These are phyloP conservation scores for Tagetes patula DNA, from an alignment of 129 eudicot species.

Conservation along the genomic window DNA sequence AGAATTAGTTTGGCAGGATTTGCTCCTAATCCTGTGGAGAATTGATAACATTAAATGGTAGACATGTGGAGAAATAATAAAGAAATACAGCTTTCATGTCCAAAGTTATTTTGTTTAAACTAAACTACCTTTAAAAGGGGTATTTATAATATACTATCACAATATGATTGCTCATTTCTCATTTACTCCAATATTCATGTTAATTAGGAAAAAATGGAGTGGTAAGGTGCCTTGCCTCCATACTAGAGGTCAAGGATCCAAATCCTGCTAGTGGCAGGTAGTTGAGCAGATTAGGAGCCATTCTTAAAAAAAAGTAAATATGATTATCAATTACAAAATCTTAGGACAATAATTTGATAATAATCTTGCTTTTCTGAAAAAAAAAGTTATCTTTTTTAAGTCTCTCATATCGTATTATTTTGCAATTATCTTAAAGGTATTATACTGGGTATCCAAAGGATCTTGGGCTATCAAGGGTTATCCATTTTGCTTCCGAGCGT, in stretches of 20 bases:
- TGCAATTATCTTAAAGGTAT: slow-evolving; percentile 48
- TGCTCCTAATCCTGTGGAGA: no score
- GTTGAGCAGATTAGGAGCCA: no score
- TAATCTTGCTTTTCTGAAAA: background rate
- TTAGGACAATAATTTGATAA: background rate
- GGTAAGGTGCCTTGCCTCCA: no score
- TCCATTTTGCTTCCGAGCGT: slow-evolving; percentile 94
- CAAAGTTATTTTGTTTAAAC: background rate
- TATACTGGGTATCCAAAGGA: slow-evolving; percentile 94
- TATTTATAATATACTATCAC: background rate
- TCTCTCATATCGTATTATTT: slow-evolving; percentile 5
- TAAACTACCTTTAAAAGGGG: background rate
- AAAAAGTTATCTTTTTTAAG: background rate
- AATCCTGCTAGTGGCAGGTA: no score
- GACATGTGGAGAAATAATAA: background rate
- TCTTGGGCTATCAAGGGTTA: slow-evolving; percentile 80
- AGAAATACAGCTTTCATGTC: background rate
- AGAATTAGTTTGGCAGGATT: background rate
- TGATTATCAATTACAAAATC: background rate
- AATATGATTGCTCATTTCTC: background rate
- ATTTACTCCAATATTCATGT: no score
- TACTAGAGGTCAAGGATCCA: no score
- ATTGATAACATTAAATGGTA: background rate
- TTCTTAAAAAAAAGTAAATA: background rate
- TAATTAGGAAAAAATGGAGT: no score